Conservation (phyloP, 2,329 filamentous ascomycete species). For the Aspergillus texensis region DNA sequence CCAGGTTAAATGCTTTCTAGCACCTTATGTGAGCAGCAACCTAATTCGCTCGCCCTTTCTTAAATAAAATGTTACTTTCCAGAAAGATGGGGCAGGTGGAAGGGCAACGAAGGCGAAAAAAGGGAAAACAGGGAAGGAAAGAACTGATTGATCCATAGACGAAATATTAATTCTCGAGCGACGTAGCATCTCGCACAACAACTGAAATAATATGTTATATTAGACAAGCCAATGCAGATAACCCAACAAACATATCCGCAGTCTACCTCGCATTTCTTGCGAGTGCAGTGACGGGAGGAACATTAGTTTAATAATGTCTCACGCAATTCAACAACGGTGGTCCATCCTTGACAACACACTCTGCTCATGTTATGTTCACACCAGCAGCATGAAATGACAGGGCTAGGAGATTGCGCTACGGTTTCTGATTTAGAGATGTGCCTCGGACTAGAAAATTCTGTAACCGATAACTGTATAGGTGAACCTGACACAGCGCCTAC, state of each 20-base stretch:
- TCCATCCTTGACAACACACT: constrained; percentile 69
- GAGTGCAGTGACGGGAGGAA: background rate
- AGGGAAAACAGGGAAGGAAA: background rate
- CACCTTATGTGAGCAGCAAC: background rate
- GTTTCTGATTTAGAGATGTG: constrained; percentile 11
- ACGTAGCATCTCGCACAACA: background rate
- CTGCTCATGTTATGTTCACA: constrained; percentile 72
- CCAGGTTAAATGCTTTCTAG: too few relatives aligned
- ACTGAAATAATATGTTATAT: background rate
- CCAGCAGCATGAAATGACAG: constrained; percentile 68
- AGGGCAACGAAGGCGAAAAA: background rate
- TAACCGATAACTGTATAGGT: background rate
- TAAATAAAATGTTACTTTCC: background rate
- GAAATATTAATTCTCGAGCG: background rate
- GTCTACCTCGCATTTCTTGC: background rate
- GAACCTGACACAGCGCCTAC: background rate
- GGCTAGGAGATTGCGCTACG: background rate
- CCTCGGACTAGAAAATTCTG: constrained; percentile 1
- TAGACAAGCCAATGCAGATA: background rate
- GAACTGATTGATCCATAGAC: background rate
- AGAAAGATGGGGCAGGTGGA: background rate
- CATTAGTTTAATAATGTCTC: constrained; percentile 51
- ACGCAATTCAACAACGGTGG: constrained; percentile 66
- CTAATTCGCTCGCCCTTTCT: background rate
- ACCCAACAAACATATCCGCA: background rate